phyloP scores from a whole-genome alignment of 2,329 filamentous ascomycete species.

The Fusarium chlamydosporum region DNA sequence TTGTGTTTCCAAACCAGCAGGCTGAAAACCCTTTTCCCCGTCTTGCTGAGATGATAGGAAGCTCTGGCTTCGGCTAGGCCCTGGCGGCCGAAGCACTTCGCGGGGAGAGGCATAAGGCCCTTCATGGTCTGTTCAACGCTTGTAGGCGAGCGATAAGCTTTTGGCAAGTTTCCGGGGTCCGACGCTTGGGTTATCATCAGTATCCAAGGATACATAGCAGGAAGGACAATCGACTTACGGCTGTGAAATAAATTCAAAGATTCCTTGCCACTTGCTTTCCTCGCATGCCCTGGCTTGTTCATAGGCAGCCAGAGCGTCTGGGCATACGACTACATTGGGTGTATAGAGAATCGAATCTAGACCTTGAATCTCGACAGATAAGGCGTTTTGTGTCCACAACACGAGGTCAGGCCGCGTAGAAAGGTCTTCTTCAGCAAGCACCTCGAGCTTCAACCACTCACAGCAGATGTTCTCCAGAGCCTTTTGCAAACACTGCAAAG shows the following conservation, averaged over 20 bases:
- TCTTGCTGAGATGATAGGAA: too few species aligned
- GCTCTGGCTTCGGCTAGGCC: too few species aligned
- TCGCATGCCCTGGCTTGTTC: background rate
- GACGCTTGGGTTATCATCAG: background rate
- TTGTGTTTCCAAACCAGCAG: too few species aligned
- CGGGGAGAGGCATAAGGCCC: background rate
- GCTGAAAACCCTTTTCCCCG: too few species aligned
- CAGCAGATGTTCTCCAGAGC: background rate
- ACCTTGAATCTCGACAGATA: background rate
- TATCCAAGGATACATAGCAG: too few species aligned
- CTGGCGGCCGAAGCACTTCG: too few species aligned
- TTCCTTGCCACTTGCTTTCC: background rate
- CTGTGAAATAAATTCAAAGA: slow-evolving; percentile 13
- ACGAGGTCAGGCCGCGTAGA: slow-evolving; percentile 1
- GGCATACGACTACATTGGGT: slow-evolving; percentile 5
- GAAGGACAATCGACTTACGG: background rate
- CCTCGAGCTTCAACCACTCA: slow-evolving; percentile 11
- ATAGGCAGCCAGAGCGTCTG: background rate
- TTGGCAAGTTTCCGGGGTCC: slow-evolving; percentile 10
- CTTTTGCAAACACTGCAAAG: too few species aligned
- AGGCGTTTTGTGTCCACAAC: slow-evolving; percentile 1
- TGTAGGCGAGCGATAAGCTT: background rate
- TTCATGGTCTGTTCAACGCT: background rate
- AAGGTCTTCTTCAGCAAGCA: background rate
- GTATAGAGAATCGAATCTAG: background rate